Conservation (phyloP, 1,284 basidiomycete species). For the Ustilago bromivora region DNA sequence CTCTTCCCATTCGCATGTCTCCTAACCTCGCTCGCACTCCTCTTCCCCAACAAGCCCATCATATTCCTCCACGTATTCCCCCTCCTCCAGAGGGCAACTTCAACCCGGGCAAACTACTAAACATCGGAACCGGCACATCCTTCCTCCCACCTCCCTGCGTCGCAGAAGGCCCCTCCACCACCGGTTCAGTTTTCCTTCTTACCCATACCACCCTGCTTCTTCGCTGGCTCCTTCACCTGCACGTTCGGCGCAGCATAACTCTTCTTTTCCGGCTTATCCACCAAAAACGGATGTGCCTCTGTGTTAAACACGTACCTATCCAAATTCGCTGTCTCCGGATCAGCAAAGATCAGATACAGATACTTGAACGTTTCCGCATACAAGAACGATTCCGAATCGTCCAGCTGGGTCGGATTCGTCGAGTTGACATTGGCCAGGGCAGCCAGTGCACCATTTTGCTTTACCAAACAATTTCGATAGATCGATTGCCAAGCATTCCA, state of each 20-base stretch:
- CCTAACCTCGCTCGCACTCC: neutral
- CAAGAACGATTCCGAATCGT: constrained; percentile 57
- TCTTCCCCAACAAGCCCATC: constrained; percentile 14
- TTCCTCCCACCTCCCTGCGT: neutral
- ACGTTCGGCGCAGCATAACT: constrained; percentile 14
- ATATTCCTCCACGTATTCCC: constrained; percentile 24
- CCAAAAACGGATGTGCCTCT: constrained; percentile 62
- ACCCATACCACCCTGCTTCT: constrained; percentile 3
- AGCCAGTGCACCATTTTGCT: constrained; percentile 70
- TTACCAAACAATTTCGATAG: constrained; percentile 78
- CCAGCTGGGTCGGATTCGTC: constrained; percentile 41
- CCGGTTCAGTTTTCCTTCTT: neutral
- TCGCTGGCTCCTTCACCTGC: constrained; percentile 1
- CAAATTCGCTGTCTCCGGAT: constrained; percentile 43
- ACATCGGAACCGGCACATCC: constrained; percentile 29
- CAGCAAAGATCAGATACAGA: constrained; percentile 61
- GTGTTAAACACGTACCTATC: constrained; percentile 66
- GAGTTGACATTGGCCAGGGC: constrained; percentile 46
- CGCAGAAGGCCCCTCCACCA: neutral
- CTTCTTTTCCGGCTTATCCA: constrained; percentile 46
- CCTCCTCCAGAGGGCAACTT: constrained; percentile 18
- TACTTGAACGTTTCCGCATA: constrained; percentile 66
- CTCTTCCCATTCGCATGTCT: constrained; percentile 13
- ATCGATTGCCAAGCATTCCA: constrained; percentile 92
- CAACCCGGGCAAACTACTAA: constrained; percentile 24